phyloP scores from a whole-genome alignment of 441 rosid genomes.

The Gossypium aridum region DNA sequence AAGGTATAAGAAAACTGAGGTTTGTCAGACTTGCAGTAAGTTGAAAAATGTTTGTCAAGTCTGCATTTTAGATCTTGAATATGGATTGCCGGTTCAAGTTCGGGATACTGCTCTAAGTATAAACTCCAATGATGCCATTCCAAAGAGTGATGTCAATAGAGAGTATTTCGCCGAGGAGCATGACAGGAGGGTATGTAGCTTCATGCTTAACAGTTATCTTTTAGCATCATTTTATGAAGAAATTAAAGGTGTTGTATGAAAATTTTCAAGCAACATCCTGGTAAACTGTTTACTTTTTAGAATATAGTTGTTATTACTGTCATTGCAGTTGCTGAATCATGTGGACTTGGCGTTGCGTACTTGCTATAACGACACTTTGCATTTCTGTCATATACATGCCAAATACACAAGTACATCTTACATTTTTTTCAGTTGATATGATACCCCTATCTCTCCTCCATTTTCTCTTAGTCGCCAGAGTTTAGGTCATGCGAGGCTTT shows the following conservation, averaged over 20 bases:
- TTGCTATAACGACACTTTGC: background rate
- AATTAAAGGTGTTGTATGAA: background rate
- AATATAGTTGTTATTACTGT: background rate
- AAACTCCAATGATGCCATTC: constrained; percentile 80
- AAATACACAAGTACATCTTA: background rate
- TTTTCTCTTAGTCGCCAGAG: background rate
- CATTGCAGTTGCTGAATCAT: constrained; percentile 2
- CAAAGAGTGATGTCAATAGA: constrained; percentile 90
- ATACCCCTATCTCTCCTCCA: background rate
- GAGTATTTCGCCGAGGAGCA: constrained; percentile 98
- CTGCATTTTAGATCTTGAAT: constrained; percentile 89
- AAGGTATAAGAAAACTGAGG: constrained; percentile 79
- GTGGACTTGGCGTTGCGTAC: background rate
- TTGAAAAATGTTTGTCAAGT: constrained; percentile 97
- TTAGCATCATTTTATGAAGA: background rate
- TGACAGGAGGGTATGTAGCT: constrained; percentile 58
- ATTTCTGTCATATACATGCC: background rate
- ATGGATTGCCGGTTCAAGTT: constrained; percentile 95
- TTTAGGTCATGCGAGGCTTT: background rate
- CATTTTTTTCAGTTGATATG: background rate
- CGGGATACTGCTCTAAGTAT: constrained; percentile 89
- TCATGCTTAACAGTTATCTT: background rate
- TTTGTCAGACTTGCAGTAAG: constrained; percentile 95
- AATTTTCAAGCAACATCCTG: background rate
- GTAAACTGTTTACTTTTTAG: background rate